Evolutionary conservation across 768 basidiomycete species (phyloP), one percentile per base, ranked within the genome.

Genomic region (Favolaschia claudopus): DNA sequence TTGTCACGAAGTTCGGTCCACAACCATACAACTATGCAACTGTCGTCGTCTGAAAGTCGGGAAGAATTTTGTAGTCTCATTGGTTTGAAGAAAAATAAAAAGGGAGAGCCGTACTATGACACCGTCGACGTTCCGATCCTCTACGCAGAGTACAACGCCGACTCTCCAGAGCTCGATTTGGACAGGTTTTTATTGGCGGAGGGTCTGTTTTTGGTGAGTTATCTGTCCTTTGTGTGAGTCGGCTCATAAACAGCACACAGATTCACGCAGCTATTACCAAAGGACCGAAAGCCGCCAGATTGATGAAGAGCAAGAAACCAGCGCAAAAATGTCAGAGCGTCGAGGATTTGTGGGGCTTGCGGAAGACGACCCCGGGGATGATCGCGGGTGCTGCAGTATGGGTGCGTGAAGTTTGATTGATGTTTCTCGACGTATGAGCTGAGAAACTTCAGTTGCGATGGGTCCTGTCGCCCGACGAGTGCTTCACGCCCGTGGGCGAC

Each of bases 281-380:
- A 3, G 57, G 57, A 13, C 39, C 38, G 14, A 33, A 17, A 5
- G 24, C 28, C 27, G 42, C 38, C 4, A 29, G 20, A 2, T 36
- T 17, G 15, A 25, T 58, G 13, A 32, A 34, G 37, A 37, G 19
- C n/a, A 24, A 19, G 14, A 12, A 2, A 3, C 9, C 33, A 15
- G 38, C 36, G 15, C 44, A 15, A 10, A 47, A 36, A 25, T 38
- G 40, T 14, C 33, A 48, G 46, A 34, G 27, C 25, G 40, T 42
- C 12, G 33, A 29, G 6, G 19, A 49, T 5, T 31, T 54, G 17
- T 60, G 46, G 59, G 39, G 38, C 4, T 43, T 54, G 46, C 27
- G 25, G 36, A 14, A 36, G 17, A 62, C 54, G 2, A 62, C 55
- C 2, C 60, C 55, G 25, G 48, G 60, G 20, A 55, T 55, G 48